These are phyloP conservation scores for Fragilaria crotonensis DNA, from an alignment of 108 stramenopile species.

Conservation along the genomic window DNA sequence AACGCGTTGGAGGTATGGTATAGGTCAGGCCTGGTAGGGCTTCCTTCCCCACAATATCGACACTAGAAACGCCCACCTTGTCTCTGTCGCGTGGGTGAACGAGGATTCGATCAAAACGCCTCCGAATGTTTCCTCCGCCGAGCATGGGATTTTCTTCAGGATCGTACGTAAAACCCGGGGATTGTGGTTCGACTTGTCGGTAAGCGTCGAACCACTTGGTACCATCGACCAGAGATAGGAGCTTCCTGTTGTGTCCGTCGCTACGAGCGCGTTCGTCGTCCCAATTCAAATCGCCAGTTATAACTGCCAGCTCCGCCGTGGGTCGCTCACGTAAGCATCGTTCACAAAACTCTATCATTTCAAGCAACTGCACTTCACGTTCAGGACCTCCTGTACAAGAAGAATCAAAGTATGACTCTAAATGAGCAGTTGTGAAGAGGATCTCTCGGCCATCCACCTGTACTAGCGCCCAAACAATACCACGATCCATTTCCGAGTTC, in stretches of 20 bases:
- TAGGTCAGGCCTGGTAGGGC: constrained; percentile 33
- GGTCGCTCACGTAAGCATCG: constrained; percentile 15
- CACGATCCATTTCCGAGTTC: constrained; percentile 37
- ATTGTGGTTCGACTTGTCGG: constrained; percentile 12
- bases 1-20: neutral
- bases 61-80: neutral
- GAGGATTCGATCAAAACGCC: constrained; percentile 53
- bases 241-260: constrained; percentile 5
- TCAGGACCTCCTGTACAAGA: constrained; percentile 18
- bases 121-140: constrained; percentile 30
- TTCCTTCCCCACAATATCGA: constrained; percentile 27
- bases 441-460: constrained; percentile 1
- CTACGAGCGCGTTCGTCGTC: constrained; percentile 47
- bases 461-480: constrained; percentile 29
- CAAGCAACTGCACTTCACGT: constrained; percentile 33
- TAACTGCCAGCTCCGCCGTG: constrained; percentile 24
- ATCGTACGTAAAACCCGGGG: constrained; percentile 53
- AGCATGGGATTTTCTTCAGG: constrained; percentile 50
- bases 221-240: constrained; percentile 12
- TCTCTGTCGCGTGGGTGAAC: neutral
- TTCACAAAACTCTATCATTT: constrained; percentile 31
- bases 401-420: constrained; percentile 39
- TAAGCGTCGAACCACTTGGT: constrained; percentile 42
- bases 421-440: constrained; percentile 44
- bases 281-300: constrained; percentile 67